Evolutionary conservation across 805 yeast genomes (phyloP), one percentile per base, ranked within the genome.

Genomic region (Metschnikowia vanudenii): DNA sequence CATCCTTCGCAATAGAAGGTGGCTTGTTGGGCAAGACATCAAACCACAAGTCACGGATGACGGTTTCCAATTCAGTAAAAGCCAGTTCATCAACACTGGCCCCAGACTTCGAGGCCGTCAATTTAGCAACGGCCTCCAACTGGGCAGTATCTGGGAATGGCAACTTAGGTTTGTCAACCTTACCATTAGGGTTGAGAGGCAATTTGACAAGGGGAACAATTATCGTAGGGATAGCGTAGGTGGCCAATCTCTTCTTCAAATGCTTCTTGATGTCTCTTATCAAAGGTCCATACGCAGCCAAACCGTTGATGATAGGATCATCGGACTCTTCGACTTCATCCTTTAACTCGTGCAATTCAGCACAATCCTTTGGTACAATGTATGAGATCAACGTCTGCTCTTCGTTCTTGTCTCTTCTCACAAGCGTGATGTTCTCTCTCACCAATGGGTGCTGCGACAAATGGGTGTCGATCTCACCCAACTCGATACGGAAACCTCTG

Each of bases 391-490:
- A 75, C 10, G 90, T 84, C 37, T 96, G 95, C 67, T 94, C 99
- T 64, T 87, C 92, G 60, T 89, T 89, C 67, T 84, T 86, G 68
- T 92, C 95, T 62, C 94, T 85, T 61, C 92, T 81, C 14, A 94
- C 98, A 47, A 94, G 73, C 1, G 99, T 94, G 43, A 90, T 75
- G 62, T 94, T 94, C 67, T 94, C 97, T 64, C 98, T 82, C 41
- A 94, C 96, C 52, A 82, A 71, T 2, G 94, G 87, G 71, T 91
- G 97, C 65, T 90, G 96, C 12, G 97, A 90, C 51, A 94, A 80
- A 63, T 94, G 96, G 13, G 99, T 94, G 66, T 94, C 98, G 62
- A 94, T 95, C 69, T 94, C 99, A 50, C 99, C 99, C 46, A 94
- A 76, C 70, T 94, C 99, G 53, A 94, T 95, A 70, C 99, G 82